Base-by-base conservation (phyloP, 2,329 filamentous ascomycete species). In the Colletotrichum paranaense region DNA sequence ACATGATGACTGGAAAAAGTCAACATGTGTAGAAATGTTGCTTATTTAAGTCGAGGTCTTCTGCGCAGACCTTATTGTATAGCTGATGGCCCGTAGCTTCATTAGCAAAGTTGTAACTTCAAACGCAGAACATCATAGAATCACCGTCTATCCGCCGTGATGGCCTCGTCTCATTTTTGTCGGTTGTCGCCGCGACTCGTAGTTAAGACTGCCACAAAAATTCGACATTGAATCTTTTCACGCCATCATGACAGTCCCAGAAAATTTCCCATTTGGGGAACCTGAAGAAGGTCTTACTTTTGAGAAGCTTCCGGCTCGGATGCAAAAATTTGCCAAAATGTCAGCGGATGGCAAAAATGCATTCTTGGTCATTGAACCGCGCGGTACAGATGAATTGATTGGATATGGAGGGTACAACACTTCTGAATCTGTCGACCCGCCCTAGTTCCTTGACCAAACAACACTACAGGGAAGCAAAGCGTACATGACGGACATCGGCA, bases 331-430 rank as follows among this genome's bases (percentile, higher is more conserved):
- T n/a, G 42, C 60, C 7, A 46, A 62, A 28, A 19, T 32, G 19
- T 49, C 42, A 12, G 26, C 42, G 4, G 5, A 52, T 2, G 59
- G 59, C 7, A 30, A 62, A 46, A 62, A 62, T n/a, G 59, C 42
- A n/a, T 52, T 49, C 19, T 22, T 62, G 26, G 59, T 62, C 24
- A 28, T 62, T 16, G 16, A 30, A 9, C 26, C 52, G 16, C 59
- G 38, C 9, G 59, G 30, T 2, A 62, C 59, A 28, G 16, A 22
- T 9, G 19, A 62, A 16, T 11, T 62, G 8, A 49, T 62, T 28
- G 59, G 59, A 30, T 22, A 62, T 11, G 59, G 26, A 30, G 42
- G 59, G 7, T 62, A 62, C 19, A 62, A 62, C 42, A 62, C 59
- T 2, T 52, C 52, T 16, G 59, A 49, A 46, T 22, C 42, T n/a